A percentile compares a stretch with the other conserved stretches of the same genome.
phyloP scores from a whole-genome alignment of 2,329 filamentous ascomycete species.

The Aureobasidium sp. region DNA sequence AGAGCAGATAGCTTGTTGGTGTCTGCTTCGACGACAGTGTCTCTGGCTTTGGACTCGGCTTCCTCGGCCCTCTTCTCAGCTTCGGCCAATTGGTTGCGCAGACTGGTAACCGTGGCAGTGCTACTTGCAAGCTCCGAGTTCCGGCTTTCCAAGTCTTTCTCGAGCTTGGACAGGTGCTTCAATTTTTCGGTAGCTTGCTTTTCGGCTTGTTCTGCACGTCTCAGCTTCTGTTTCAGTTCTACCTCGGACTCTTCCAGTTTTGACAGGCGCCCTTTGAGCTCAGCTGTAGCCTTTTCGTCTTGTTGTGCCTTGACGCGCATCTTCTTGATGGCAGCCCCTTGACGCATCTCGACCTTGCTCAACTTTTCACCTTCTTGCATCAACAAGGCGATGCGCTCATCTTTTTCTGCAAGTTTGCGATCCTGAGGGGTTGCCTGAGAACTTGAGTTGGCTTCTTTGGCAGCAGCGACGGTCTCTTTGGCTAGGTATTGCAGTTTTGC shows the following conservation, averaged over 20 bases:
- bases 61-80: conserved; percentile 60
- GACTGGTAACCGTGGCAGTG: conserved; percentile 57
- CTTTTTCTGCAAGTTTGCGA: conserved; percentile 78
- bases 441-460: conserved; percentile 59
- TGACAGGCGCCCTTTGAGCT: conserved; percentile 52
- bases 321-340: conserved; percentile 76
- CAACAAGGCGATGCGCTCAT: conserved; percentile 79
- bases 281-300: conserved; percentile 44
- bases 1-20: conserved; percentile 49
- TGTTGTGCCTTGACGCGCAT: conserved; percentile 51
- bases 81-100: conserved; percentile 63
- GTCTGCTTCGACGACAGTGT: conserved; percentile 62
- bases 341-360: conserved; percentile 77
- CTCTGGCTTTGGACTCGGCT: conserved; percentile 59
- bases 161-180: conserved; percentile 44
- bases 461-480: conserved; percentile 68
- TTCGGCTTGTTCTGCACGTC: conserved; percentile 53
- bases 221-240: conserved; percentile 55
- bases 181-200: conserved; percentile 51
- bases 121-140: conserved; percentile 57
- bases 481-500: conserved; percentile 85
- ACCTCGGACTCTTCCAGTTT: conserved; percentile 59
- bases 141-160: conserved; percentile 55
- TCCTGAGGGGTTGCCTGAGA: conserved; percentile 61
- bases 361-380: conserved; percentile 90